Percentiles rank a stretch among this genome's conserved stretches.
These are phyloP conservation scores for Trichoderma citrinoviride DNA, from an alignment of 2,329 filamentous ascomycete species.

Conservation along the genomic window DNA sequence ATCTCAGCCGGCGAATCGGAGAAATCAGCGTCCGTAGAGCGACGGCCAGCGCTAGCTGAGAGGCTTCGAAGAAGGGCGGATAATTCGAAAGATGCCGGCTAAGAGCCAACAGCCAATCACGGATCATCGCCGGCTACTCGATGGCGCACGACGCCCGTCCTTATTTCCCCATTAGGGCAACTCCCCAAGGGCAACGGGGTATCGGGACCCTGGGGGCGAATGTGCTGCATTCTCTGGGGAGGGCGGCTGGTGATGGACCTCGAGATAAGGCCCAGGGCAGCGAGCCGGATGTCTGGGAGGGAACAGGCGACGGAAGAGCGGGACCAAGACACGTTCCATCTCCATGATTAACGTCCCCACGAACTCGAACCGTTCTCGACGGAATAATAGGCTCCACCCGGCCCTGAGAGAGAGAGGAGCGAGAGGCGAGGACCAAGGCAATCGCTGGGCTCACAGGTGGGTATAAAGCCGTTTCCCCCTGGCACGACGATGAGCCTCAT, in stretches of 20 bases:
- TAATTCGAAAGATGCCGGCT: slow-evolving; percentile 15
- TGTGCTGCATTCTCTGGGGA: no score
- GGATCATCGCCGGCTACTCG: neutral
- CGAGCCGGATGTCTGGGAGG: neutral
- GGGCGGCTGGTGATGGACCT: no score
- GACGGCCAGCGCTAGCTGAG: neutral
- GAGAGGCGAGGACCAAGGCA: neutral
- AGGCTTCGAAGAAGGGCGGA: slow-evolving; percentile 3
- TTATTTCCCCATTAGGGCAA: slow-evolving; percentile 18
- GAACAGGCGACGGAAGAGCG: neutral
- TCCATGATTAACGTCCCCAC: no score
- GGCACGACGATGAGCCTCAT: slow-evolving; percentile 13
- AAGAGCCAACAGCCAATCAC: slow-evolving; percentile 10
- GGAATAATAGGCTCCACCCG: slow-evolving; percentile 6
- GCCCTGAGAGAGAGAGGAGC: neutral
- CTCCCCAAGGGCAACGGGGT: slow-evolving; percentile 5
- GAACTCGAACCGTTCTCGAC: neutral
- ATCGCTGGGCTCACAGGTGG: neutral
- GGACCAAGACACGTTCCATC: no score
- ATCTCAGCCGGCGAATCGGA: slow-evolving; percentile 18
- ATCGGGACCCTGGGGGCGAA: neutral
- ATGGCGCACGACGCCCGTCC: neutral
- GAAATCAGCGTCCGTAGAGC: slow-evolving; percentile 12
- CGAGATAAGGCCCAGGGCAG: neutral
- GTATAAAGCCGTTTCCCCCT: slow-evolving; percentile 6